Evolutionary conservation across 108 stramenopile genomes (phyloP), one percentile per base, ranked within the genome.

Genomic region (Schizochytrium sp.): DNA sequence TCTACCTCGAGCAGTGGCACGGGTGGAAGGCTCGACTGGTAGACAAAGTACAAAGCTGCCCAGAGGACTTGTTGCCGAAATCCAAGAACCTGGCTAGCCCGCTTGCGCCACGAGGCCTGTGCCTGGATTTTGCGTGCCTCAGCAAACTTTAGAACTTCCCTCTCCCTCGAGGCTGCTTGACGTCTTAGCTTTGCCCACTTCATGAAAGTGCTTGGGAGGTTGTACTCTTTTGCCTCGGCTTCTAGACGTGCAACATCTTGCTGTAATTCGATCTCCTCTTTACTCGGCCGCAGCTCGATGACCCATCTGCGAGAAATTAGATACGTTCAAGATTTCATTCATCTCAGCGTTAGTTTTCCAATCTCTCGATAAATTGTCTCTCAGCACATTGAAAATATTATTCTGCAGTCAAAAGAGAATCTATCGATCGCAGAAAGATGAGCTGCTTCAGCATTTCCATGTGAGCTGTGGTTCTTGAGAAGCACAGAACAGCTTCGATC

Each of bases 11-110:
- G 76, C 45, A 83, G 76, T 5, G 76, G 76, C 8, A 17, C 47
- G 12, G 76, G 17, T 5, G 47, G 50, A 13, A 83, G 53, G 15
- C 47, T 55, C 15, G 76, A 5, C 76, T 83, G 50, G 53, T 55
- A 83, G 17, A 83, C 19, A 83, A 83, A 83, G 76, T 83, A 83
- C 53, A 83, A 38, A n/a, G 53, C 53, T 50, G 76, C 76, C 53
- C 50, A 49, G 45, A 49, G 47, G 8, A 83, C 47, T 40, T 49
- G 76, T 28, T 49, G 47, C 28, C 76, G 76, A 10, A 83, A 53
- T 1, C 53, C 50, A 53, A 83, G 76, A 10, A 55, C 5, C 28
- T 83, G 47, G 50, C n/a, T 40, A 10, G 76, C 76, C 38, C 53
- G 53, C 76, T 83, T 49, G 13, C 76, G 76, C 76, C 76, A 83